Evolutionary conservation across 345 rosid species (phyloP).

Genomic region (Adansonia digitata): DNA sequence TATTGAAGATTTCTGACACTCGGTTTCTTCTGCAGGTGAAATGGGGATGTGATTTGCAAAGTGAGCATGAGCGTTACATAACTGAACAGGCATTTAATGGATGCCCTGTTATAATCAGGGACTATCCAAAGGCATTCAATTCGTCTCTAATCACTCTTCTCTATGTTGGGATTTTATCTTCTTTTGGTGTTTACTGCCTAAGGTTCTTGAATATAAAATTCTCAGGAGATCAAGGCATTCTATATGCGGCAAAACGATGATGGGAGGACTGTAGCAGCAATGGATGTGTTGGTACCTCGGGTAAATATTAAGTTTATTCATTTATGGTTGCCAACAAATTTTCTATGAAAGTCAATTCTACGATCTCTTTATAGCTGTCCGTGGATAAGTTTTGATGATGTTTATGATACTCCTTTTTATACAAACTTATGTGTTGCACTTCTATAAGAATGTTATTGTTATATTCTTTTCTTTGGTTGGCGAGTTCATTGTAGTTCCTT

Average conservation of each 20-base stretch:
- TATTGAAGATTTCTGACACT: neutral
- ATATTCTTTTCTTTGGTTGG: neutral
- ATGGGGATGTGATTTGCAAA: slow-evolving; percentile 98
- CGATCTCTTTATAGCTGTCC: neutral
- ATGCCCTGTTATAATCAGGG: slow-evolving; percentile 86
- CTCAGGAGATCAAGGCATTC: slow-evolving; percentile 90
- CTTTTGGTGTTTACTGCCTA: neutral
- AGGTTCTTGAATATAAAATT: slow-evolving; percentile 15
- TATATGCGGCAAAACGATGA: slow-evolving; percentile 97
- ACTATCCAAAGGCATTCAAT: slow-evolving; percentile 73
- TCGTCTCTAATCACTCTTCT: slow-evolving; percentile 5
- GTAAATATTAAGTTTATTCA: slow-evolving; percentile 33
- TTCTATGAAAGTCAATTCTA: neutral
- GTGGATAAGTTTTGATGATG: neutral
- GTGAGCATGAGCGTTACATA: slow-evolving; percentile 97
- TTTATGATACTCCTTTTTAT: neutral
- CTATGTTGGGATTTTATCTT: neutral
- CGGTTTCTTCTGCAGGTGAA: slow-evolving; percentile 46
- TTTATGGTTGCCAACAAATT: neutral
- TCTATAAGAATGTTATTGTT: neutral
- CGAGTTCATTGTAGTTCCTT: neutral
- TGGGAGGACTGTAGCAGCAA: slow-evolving; percentile 97
- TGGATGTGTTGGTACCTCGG: slow-evolving; percentile 98
- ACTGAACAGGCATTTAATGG: slow-evolving; percentile 86
- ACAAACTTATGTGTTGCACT: neutral